These are phyloP conservation scores for Terfezia claveryi DNA, from an alignment of 495 filamentous ascomycete species.

Conservation along the genomic window DNA sequence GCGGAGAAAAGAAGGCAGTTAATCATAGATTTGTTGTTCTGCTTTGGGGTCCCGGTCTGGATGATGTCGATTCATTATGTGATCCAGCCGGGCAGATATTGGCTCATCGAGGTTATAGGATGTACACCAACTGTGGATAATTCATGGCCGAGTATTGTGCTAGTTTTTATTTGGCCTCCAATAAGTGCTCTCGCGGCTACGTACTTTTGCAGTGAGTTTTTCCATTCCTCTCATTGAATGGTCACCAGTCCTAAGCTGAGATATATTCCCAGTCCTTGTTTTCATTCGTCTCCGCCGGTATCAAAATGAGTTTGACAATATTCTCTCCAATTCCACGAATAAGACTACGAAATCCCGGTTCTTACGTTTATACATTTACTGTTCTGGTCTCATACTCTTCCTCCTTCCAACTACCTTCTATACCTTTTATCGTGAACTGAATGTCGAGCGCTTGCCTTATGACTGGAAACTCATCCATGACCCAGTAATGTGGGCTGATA, in stretches of 20 bases:
- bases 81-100: constrained; percentile 48
- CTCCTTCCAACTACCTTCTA: constrained; percentile 43
- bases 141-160: constrained; percentile 47
- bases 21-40: constrained; percentile 41
- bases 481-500: constrained; percentile 29
- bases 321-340: constrained; percentile 35
- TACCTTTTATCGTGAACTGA: constrained; percentile 35
- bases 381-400: constrained; percentile 40
- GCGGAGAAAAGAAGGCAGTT: constrained; percentile 31
- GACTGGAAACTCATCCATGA: constrained; percentile 34
- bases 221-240: neutral
- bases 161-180: constrained; percentile 44
- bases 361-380: constrained; percentile 54
- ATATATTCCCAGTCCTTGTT: constrained; percentile 32
- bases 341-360: constrained; percentile 45
- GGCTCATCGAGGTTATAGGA: constrained; percentile 48
- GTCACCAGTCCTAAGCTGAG: constrained; percentile 1
- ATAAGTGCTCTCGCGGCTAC: constrained; percentile 40
- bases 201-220: constrained; percentile 49
- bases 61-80: constrained; percentile 46
- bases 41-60: constrained; percentile 42
- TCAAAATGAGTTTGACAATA: constrained; percentile 34
- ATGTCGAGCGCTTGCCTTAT: constrained; percentile 26
- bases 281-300: constrained; percentile 47
- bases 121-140: constrained; percentile 42